Percentiles rank a stretch among this genome's conserved stretches.
phyloP scores from a whole-genome alignment of 768 basidiomycete genomes.

The Xanthoconium stramineum region DNA sequence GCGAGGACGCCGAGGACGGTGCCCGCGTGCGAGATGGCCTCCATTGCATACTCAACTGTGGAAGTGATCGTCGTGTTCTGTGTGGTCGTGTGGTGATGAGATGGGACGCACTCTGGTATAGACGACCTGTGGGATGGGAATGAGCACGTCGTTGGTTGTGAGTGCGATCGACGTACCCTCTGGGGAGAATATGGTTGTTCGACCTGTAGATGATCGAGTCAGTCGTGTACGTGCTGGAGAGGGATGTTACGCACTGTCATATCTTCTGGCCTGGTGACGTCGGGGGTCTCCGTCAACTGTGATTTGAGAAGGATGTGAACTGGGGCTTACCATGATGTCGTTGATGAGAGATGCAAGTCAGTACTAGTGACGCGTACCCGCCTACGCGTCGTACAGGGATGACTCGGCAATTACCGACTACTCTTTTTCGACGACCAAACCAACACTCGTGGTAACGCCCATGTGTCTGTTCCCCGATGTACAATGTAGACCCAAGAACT shows the following conservation, averaged over 20 bases:
- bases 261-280: conserved; percentile 72
- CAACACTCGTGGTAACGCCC: not conserved
- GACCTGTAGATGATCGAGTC: conserved; percentile 49
- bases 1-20: conserved; percentile 92
- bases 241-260: conserved; percentile 73
- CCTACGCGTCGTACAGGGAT: not conserved
- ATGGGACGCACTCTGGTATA: conserved; percentile 83
- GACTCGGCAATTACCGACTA: conserved; percentile 25
- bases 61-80: conserved; percentile 2
- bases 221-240: conserved; percentile 11
- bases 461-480: too few relatives aligned
- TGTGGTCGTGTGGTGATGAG: not conserved
- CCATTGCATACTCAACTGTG: conserved; percentile 99
- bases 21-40: conserved; percentile 95
- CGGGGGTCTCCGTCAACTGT: not conserved
- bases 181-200: conserved; percentile 98
- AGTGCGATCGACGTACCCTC: conserved; percentile 61
- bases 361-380: conserved; percentile 27
- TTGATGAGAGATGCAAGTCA: conserved; percentile 16
- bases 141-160: conserved; percentile 11
- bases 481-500: too few relatives aligned
- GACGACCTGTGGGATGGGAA: conserved; percentile 58
- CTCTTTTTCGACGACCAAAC: too few relatives aligned
- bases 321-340: conserved; percentile 46
- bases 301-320: not conserved